Base-by-base conservation (phyloP, 148 eudicot genomes). In the Diospyros kaki region DNA sequence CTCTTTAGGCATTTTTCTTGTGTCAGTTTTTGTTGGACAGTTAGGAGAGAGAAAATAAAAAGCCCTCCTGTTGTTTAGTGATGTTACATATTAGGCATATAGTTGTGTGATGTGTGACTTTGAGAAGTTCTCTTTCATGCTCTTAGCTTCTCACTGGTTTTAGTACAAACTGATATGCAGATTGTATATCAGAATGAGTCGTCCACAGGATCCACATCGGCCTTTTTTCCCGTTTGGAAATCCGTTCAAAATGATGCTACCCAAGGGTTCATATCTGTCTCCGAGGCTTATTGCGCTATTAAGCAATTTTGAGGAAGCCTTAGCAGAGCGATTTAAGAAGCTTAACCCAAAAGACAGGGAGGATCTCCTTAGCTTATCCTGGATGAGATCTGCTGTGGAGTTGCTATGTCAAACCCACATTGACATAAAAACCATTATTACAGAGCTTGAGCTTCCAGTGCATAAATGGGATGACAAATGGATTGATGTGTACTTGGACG, bases 401-500 rank as follows among this genome's bases (percentile, higher is more conserved):
- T 52, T 81, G 40, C 94, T 95, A 41, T 88, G 89, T 59, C 87
- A 81, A 79, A 87, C 91, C 6, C 99, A 92, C 64, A 76, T 67
- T 15, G 97, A 93, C 77, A 83, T 95, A 5, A 93, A 86, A 76
- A 64, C 85, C 13, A 72, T 95, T 6, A 90, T 93, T 45, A 83
- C 92, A 5, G 88, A 85, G 17, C 97, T 95, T 73, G 96, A 91
- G 54, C 84, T 95, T 9, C 99, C 99, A 0, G 89, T 88, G 1
- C 76, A 67, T 75, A 86, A 91, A 45, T 95, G 99, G 99, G 94
- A 95, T 69, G 89, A 89, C 65, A 95, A 89, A 48, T 95, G 97
- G 99, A 85, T 95, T 28, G 94, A 95, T 74, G 80, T 90, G n/a
- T 95, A 95, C 81, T 77, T 95, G 79, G 94, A 90, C 76, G 85